These are phyloP conservation scores for Haplosporangium gracile DNA, from an alignment of 192 early-diverging fungal species.

Conservation along the genomic window DNA sequence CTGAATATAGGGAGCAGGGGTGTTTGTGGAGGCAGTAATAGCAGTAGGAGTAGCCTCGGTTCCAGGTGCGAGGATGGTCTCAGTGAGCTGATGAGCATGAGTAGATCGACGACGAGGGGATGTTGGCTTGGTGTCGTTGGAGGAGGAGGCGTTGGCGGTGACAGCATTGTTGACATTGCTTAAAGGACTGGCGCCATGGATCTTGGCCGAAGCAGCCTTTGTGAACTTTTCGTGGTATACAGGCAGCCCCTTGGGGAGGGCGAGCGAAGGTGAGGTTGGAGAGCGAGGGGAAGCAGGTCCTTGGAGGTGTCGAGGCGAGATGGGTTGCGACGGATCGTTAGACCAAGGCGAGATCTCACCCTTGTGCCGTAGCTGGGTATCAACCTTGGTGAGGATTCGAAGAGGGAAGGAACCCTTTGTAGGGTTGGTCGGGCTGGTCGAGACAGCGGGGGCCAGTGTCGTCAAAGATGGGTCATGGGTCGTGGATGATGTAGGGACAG, in stretches of 20 bases:
- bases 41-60: not conserved
- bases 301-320: not conserved
- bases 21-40: not conserved
- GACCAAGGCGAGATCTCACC: not conserved
- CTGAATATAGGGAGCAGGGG: not conserved
- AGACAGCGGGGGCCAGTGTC: slow-evolving; percentile 1
- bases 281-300: not conserved
- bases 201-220: slow-evolving; percentile 17
- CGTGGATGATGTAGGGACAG: slow-evolving; percentile 4
- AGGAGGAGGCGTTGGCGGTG: slow-evolving; percentile 12
- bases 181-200: slow-evolving; percentile 31
- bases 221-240: slow-evolving; percentile 31
- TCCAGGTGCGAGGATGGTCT: not conserved
- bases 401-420: not conserved
- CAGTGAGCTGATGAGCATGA: not conserved
- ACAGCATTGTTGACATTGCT: slow-evolving; percentile 32
- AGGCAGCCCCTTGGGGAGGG: slow-evolving; percentile 22
- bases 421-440: slow-evolving; percentile 11
- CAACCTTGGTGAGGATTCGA: not conserved
- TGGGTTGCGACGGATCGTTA: not conserved
- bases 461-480: not conserved
- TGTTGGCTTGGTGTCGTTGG: not conserved
- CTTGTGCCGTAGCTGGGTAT: slow-evolving; percentile 1
- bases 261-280: not conserved
- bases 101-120: not conserved